Evolutionary conservation across 2,329 filamentous ascomycete genomes (phyloP), one percentile per base, ranked within the genome.

Genomic region (Akanthomyces dipterigenus): DNA sequence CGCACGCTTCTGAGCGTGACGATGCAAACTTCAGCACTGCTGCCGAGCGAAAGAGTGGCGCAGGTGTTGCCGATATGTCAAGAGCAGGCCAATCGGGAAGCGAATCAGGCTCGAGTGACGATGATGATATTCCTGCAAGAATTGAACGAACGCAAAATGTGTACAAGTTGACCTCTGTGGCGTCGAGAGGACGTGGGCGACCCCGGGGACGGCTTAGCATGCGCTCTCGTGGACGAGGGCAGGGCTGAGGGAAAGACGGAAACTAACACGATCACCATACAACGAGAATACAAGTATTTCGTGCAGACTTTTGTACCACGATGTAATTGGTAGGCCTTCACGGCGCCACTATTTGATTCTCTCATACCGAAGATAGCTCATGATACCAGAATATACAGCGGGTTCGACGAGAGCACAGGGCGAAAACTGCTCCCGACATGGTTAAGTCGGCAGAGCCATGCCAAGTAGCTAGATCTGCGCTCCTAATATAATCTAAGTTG

Each of bases 101-200:
- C 28, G 56, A 49, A 24, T 60, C 61, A 8, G 51, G 45, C 38
- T 63, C 62, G 18, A 63, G 62, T 38, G 65, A 66, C 34, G 63
- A 65, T 24, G 64, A 65, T 36, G 62, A 67, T 51, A 63, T 63
- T 54, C 62, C 62, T 3, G 62, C 62, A 7, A 48, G 64, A 63
- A 61, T 63, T 7, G 50, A 28, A 4, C 36, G 11, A 22, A 20
- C 36, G 3, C 48, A 9, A 55, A 34, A 6, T 53, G 65, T 31
- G 64, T 12, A 20, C 12, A n/a, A 18, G 8, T 12, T 20, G 31
- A 40, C 3, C 31, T 24, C 24, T 20, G 34, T 18, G 16, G 42
- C 16, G 18, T 5, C 36, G 3, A 57, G 67, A 6, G 62, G 70
- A 1, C 65, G 69, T 5, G 64, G 67, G n/a, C 61, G 69, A 20